phyloP scores from a whole-genome alignment of 2,329 filamentous ascomycete species.

The Bipolaris cookei region DNA sequence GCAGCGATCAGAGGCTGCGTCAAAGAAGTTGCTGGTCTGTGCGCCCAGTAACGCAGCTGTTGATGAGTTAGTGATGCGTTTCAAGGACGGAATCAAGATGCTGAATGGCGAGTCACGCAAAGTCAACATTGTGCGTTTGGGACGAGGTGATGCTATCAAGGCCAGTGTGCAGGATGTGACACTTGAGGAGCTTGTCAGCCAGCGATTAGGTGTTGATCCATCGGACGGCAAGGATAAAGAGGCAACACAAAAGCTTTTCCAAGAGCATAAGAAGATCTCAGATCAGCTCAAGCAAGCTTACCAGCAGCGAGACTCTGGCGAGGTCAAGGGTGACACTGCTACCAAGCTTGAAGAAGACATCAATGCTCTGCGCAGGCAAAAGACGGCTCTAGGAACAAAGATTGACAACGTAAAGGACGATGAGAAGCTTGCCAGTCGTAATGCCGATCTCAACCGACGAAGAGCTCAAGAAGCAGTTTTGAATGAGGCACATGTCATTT shows the following conservation, averaged over 20 bases:
- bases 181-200: slow-evolving; percentile 86
- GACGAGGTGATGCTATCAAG: slow-evolving; percentile 91
- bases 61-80: slow-evolving; percentile 90
- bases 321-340: slow-evolving; percentile 67
- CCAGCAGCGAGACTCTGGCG: slow-evolving; percentile 68
- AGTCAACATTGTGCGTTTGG: slow-evolving; percentile 87
- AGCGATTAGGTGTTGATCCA: slow-evolving; percentile 62
- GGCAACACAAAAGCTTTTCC: slow-evolving; percentile 71
- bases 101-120: slow-evolving; percentile 73
- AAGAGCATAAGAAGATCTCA: slow-evolving; percentile 65
- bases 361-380: slow-evolving; percentile 76
- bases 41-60: slow-evolving; percentile 99
- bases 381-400: slow-evolving; percentile 75
- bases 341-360: slow-evolving; percentile 75
- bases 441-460: slow-evolving; percentile 83
- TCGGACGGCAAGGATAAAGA: slow-evolving; percentile 53
- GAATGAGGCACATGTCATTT: slow-evolving; percentile 88
- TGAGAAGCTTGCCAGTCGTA: slow-evolving; percentile 79
- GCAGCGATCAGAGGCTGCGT: slow-evolving; percentile 42
- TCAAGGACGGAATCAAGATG: slow-evolving; percentile 86
- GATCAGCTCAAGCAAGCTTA: slow-evolving; percentile 74
- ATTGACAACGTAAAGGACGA: slow-evolving; percentile 89
- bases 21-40: slow-evolving; percentile 92
- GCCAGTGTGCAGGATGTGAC: slow-evolving; percentile 87
- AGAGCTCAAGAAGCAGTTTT: slow-evolving; percentile 90